Percentiles rank a stretch among this genome's conserved stretches.
Conservation (phyloP, 139 green algal genomes). For the Desmodesmus armatus region DNA sequence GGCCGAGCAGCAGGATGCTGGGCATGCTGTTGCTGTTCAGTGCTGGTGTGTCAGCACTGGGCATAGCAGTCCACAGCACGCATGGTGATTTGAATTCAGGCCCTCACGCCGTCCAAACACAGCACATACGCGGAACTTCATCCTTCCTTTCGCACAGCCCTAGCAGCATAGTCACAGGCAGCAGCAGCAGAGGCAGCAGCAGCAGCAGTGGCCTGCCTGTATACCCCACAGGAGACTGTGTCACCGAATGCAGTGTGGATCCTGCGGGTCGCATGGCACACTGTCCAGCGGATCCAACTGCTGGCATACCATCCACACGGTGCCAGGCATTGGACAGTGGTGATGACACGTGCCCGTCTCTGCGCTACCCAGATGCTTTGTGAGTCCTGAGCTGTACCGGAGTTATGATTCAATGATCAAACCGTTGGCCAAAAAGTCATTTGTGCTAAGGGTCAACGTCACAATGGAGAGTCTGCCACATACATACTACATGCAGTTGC, state of each 20-base stretch:
- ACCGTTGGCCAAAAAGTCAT: not conserved
- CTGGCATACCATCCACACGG: not conserved
- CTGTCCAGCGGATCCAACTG: slow-evolving; percentile 1
- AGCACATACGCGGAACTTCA: no score
- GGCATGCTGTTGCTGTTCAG: no score
- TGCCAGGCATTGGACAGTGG: not conserved
- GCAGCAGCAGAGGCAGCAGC: no score
- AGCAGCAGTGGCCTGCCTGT: no score
- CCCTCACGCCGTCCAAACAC: no score
- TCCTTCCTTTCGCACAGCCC: no score
- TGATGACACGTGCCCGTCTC: not conserved
- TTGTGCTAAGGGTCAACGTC: no score
- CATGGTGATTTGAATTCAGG: no score
- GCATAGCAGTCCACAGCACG: no score
- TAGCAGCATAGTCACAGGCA: no score
- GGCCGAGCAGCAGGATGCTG: no score
- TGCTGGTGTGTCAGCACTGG: no score
- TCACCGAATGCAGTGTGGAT: slow-evolving; percentile 24
- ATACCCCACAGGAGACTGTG: slow-evolving; percentile 30
- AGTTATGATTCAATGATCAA: not conserved
- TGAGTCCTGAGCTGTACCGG: not conserved
- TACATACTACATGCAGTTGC: not conserved
- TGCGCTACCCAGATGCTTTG: slow-evolving; percentile 33
- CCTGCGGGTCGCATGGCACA: slow-evolving; percentile 4
- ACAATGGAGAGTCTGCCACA: not conserved